Evolutionary conservation across 345 rosid genomes (phyloP).

Genomic region (Populus simonii): DNA sequence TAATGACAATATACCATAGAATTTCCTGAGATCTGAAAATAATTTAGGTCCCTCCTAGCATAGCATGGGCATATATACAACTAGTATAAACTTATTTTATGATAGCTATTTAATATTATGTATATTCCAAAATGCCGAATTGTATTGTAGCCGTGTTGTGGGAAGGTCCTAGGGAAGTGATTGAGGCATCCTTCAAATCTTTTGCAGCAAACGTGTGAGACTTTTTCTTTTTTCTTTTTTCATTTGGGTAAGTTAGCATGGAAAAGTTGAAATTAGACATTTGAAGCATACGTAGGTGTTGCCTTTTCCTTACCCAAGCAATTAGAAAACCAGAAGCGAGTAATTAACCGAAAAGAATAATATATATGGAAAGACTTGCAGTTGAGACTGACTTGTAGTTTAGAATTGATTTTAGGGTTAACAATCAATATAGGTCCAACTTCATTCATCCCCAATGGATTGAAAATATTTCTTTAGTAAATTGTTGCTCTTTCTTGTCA

Average conservation of each 20-base stretch:
- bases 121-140: not conserved
- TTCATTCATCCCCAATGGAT: not conserved
- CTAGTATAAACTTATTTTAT: not conserved
- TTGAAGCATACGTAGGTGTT: not conserved
- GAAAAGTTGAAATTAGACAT: not conserved
- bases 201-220: not conserved
- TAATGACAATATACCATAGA: too few relatives aligned
- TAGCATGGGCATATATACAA: not conserved
- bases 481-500: not conserved
- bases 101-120: not conserved
- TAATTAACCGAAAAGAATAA: too few relatives aligned
- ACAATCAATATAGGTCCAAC: not conserved
- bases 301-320: not conserved
- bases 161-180: too few relatives aligned
- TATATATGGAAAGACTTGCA: not conserved
- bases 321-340: not conserved
- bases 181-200: too few relatives aligned
- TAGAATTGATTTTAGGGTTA: not conserved
- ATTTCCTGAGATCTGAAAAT: not conserved
- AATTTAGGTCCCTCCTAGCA: not conserved
- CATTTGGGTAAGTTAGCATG: not conserved
- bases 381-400: not conserved
- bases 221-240: too few relatives aligned
- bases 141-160: too few relatives aligned
- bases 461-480: not conserved